Evolutionary conservation across 805 yeast species (phyloP), one percentile per base, ranked within the genome.

Genomic region (Suhomyces pyralidae): DNA sequence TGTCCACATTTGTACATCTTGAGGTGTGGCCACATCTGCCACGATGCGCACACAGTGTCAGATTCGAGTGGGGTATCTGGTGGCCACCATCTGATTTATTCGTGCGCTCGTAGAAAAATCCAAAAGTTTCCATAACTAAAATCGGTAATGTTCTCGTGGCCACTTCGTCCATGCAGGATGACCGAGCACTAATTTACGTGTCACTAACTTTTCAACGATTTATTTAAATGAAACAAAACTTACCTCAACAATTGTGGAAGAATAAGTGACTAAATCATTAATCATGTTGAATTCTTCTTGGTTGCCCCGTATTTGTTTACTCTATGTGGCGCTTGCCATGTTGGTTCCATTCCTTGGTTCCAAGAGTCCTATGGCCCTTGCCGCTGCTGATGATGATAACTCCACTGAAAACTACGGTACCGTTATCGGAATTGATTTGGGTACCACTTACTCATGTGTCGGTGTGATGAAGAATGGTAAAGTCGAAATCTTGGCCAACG

Each of bases 401-500:
- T 60, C 55, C 17, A 62, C 66, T 5, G 82, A 80, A 45, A 73
- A 67, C 57, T 82, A 82, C 56, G 86, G 86, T 54, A 81, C 80
- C 30, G 79, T 75, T n/a, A 88, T 90, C 76, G 99, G 99, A 87
- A 93, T 93, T 86, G 98, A 92, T 83, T 83, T 86, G 74, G 92
- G 92, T 78, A 89, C 96, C 68, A 90, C 96, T 55, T 90, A 90
- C 80, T 90, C 97, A 49, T 91, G 97, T 84, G 97, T 91, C 58
- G 97, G 96, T 64, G 96, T 90, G 69, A 90, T 90, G 81, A 81
- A 90, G 65, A 88, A 88, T 69, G 96, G 93, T 63, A 82, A 88
- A 70, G 97, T 92, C 50, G 97, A 92, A 77, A 92, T 91, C 74
- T 88, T 91, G 70, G 97, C 97, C 67, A 91, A 91, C 73, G 97